Evolutionary conservation across 2,329 filamentous ascomycete species (phyloP).

Genomic region (Teratosphaeria destructans): DNA sequence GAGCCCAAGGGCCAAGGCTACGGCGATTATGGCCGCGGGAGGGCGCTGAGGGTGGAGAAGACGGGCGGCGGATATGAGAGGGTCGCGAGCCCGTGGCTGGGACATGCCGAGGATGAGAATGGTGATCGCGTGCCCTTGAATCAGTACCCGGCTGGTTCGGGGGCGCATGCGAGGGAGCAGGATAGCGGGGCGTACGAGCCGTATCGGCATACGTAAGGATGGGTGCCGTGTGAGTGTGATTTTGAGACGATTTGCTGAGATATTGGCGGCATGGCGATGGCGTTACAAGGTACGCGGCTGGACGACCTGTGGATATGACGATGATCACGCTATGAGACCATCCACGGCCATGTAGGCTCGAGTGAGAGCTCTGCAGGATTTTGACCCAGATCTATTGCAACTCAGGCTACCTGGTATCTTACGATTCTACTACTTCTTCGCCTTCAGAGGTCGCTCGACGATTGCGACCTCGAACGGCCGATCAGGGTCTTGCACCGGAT

Average conservation of each 20-base stretch:
- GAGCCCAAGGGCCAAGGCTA: slow-evolving; percentile 21
- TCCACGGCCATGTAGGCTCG: neutral
- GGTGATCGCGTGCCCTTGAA: slow-evolving; percentile 22
- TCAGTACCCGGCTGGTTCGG: slow-evolving; percentile 9
- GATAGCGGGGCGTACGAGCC: slow-evolving; percentile 31
- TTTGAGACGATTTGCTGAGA: neutral
- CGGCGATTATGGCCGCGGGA: slow-evolving; percentile 10
- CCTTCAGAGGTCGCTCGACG: slow-evolving; percentile 59
- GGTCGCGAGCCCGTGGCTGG: slow-evolving; percentile 34
- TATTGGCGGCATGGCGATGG: neutral
- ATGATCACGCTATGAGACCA: neutral
- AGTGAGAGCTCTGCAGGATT: neutral
- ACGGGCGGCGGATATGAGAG: slow-evolving; percentile 52
- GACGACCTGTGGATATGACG: neutral
- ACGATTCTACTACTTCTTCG: neutral
- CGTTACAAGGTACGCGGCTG: neutral
- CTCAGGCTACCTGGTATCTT: neutral
- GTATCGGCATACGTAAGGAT: slow-evolving; percentile 22
- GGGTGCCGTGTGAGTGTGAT: neutral
- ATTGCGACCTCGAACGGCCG: slow-evolving; percentile 65
- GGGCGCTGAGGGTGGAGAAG: slow-evolving; percentile 45
- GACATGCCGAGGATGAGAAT: slow-evolving; percentile 10
- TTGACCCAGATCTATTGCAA: neutral
- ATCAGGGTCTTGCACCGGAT: slow-evolving; percentile 22
- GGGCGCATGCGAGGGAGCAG: slow-evolving; percentile 13